Evolutionary conservation across 805 yeast species (phyloP).

Genomic region (Saturnispora kantuleensis): DNA sequence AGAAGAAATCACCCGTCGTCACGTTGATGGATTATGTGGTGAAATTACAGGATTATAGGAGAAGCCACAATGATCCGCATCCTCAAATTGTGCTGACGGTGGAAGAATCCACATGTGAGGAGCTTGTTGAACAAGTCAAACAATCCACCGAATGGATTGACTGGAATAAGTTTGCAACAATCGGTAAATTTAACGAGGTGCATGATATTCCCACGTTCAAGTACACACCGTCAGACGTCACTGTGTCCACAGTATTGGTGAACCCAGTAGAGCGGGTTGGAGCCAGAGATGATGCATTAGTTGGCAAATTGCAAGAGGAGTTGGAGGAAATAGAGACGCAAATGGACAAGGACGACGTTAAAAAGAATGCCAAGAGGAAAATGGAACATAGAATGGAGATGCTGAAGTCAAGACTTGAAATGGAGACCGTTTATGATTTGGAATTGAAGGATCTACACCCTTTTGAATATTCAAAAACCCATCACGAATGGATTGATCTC

Average conservation of each 20-base stretch:
- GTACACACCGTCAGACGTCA: slow-evolving; percentile 17
- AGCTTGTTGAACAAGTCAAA: slow-evolving; percentile 42
- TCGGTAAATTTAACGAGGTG: slow-evolving; percentile 20
- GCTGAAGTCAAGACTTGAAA: slow-evolving; percentile 4
- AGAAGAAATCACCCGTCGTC: slow-evolving; percentile 23
- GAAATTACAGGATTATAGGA: slow-evolving; percentile 24
- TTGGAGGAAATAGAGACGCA: not conserved
- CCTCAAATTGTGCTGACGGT: slow-evolving; percentile 24
- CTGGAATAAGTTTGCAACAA: slow-evolving; percentile 23
- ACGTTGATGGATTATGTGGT: slow-evolving; percentile 24
- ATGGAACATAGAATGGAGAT: slow-evolving; percentile 4
- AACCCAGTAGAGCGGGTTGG: slow-evolving; percentile 11
- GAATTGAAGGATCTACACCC: slow-evolving; percentile 19
- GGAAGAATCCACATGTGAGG: slow-evolving; percentile 27
- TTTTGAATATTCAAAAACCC: slow-evolving; percentile 18
- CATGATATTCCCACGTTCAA: slow-evolving; percentile 17
- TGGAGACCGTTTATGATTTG: slow-evolving; percentile 2
- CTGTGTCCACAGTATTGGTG: slow-evolving; percentile 18
- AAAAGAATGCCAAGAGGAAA: slow-evolving; percentile 13
- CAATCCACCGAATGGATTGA: slow-evolving; percentile 40
- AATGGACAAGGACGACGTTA: not conserved
- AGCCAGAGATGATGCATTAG: not conserved
- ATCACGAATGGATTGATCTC: slow-evolving; percentile 16
- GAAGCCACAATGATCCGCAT: slow-evolving; percentile 24
- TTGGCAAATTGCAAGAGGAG: not conserved